Percentiles rank a stretch among this genome's conserved stretches.
Evolutionary conservation across 78 protist genomes (phyloP).

Genomic region (Bigelowiella natans): DNA sequence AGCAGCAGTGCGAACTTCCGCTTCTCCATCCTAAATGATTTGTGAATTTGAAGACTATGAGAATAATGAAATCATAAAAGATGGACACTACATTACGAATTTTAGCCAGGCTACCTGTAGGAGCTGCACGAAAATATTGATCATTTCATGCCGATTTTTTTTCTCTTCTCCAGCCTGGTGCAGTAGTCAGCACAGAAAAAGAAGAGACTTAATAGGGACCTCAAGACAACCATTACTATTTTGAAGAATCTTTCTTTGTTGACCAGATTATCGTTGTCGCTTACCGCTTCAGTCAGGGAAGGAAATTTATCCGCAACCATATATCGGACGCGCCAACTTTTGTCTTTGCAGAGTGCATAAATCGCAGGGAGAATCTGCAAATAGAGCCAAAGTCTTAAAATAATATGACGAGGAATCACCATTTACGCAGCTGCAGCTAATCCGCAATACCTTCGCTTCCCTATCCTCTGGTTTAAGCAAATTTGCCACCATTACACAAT

Average conservation of each 20-base stretch:
- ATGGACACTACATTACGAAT: too few species aligned
- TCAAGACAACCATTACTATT: too few species aligned
- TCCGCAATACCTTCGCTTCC: not conserved
- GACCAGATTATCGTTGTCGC: not conserved
- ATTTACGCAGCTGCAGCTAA: not conserved
- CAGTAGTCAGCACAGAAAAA: too few species aligned
- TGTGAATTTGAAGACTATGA: too few species aligned
- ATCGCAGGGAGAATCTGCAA: constrained; percentile 41
- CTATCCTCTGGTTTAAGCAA: constrained; percentile 54
- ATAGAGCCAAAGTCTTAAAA: too few species aligned
- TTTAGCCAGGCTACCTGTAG: not conserved
- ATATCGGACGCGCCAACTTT: constrained; percentile 91
- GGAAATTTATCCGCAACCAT: constrained; percentile 74
- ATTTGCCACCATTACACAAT: constrained; percentile 55
- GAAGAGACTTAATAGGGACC: too few species aligned
- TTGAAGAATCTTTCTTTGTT: too few species aligned
- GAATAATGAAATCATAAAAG: too few species aligned
- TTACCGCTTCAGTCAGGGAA: not conserved
- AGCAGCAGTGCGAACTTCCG: constrained; percentile 92
- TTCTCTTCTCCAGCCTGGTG: not conserved
- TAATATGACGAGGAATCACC: too few species aligned
- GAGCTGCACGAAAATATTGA: not conserved
- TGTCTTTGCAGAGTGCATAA: constrained; percentile 47
- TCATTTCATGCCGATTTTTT: not conserved
- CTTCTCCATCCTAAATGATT: constrained; percentile 83